These are phyloP conservation scores for Arthrinium puccinioides DNA, from an alignment of 2,329 filamentous ascomycete species.

Conservation along the genomic window DNA sequence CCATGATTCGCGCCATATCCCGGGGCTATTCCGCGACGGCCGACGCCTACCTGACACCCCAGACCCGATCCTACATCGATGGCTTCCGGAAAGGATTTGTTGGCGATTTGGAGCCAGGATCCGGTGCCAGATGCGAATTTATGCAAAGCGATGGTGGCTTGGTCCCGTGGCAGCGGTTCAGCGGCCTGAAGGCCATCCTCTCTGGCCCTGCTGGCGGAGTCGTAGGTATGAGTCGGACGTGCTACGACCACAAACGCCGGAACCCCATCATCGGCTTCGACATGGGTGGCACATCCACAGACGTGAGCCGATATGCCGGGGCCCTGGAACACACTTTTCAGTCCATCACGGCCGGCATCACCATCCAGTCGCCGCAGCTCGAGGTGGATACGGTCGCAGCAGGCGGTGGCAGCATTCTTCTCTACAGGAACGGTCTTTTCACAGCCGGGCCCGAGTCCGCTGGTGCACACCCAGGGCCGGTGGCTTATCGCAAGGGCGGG, in stretches of 20 bases:
- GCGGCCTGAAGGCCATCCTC: conserved; percentile 61
- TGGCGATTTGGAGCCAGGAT: conserved; percentile 3
- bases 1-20: conserved; percentile 15
- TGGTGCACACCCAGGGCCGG: conserved; percentile 63
- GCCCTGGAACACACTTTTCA: conserved; percentile 28
- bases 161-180: conserved; percentile 54
- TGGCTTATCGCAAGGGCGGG: conserved; percentile 66
- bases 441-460: conserved; percentile 69
- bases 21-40: conserved; percentile 13
- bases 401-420: conserved; percentile 61
- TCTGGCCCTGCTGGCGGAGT: conserved; percentile 73
- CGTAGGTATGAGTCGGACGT: conserved; percentile 68
- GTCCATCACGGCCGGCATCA: conserved; percentile 52
- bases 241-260: conserved; percentile 50
- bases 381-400: conserved; percentile 79
- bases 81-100: conserved; percentile 12
- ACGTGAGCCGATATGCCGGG: conserved; percentile 60
- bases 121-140: conserved; percentile 17
- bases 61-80: conserved; percentile 11
- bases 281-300: conserved; percentile 69
- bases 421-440: conserved; percentile 66
- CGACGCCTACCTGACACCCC: conserved; percentile 14
- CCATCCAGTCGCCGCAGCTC: conserved; percentile 71
- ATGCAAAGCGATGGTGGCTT: conserved; percentile 33
- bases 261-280: conserved; percentile 72